Base-by-base conservation (phyloP, 768 basidiomycete genomes). In the Rhizopogon sp. region DNA sequence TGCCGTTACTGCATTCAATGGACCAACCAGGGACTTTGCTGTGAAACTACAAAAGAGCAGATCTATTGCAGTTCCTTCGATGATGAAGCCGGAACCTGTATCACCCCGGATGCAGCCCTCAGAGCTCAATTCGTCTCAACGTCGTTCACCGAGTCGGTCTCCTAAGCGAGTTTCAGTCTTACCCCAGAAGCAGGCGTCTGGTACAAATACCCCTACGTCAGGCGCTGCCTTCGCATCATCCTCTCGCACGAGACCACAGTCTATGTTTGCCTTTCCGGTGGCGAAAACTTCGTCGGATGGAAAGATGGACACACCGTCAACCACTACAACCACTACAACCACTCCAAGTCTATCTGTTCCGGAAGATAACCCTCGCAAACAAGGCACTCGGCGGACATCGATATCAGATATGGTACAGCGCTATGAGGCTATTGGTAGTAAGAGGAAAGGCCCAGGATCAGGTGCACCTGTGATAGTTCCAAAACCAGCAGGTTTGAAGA, bases 331-430 rank as follows among this genome's bases (percentile, higher is more conserved):
- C 33, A 71, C 72, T 49, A 66, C 72, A 43, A 68, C 9, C 35
- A 71, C 72, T 49, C 65, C 72, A 43, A 69, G 68, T 13, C 67
- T 85, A 9, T 64, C 73, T 42, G 78, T 82, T 17, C 78, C 84
- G 2, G 75, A 74, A 45, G 77, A 79, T 3, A 76, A 68, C 42
- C 69, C 75, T 37, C 77, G 77, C 33, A 67, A 70, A 2, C 60
- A 67, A 6, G 62, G 60, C 10, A 0, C 66, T 7, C 80, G 90
- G 17, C 78, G 90, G 51, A 87, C 85, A 4, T 93, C 91, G 0
- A 93, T 93, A 61, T 84, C 90, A 40, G 83, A 93, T 64, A 91
- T 93, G 82, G 91, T 93, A 25, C 87, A 89, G 60, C 81, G 76
- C 43, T 93, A 85, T 66, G 91, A 93, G 67, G 81, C 83, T 6